These are phyloP conservation scores for Craspedostauros australis DNA, from an alignment of 108 stramenopile species.

Conservation along the genomic window DNA sequence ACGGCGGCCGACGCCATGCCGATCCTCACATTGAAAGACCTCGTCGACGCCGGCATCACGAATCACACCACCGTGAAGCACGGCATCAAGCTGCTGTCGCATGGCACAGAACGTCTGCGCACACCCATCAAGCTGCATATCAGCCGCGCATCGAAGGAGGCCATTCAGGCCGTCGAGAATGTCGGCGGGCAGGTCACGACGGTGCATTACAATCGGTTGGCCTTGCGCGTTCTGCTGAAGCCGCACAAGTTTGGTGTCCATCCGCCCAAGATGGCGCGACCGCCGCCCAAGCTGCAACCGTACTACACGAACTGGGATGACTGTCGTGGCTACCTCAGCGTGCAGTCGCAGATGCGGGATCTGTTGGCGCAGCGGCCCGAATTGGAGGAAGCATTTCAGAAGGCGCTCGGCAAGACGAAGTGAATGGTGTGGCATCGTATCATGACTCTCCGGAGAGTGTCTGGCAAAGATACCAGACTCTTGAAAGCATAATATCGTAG, in stretches of 20 bases:
- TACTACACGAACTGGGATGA: conserved; percentile 90
- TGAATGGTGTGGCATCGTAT: no score
- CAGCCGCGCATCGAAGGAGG: conserved; percentile 73
- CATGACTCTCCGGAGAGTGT: no score
- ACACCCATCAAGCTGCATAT: conserved; percentile 87
- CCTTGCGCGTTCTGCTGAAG: conserved; percentile 86
- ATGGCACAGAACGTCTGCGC: conserved; percentile 56
- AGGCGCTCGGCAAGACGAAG: no score
- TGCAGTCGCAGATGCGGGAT: conserved; percentile 79
- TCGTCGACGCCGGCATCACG: conserved; percentile 78
- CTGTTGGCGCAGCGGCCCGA: conserved; percentile 54
- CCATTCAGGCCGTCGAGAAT: conserved; percentile 88
- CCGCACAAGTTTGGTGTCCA: conserved; percentile 84
- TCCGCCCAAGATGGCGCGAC: conserved; percentile 86
- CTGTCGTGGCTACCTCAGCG: conserved; percentile 89
- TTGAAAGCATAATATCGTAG: no score
- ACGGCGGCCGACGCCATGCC: conserved; percentile 17
- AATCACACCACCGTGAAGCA: conserved; percentile 67
- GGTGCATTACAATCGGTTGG: conserved; percentile 91
- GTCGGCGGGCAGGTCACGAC: conserved; percentile 95
- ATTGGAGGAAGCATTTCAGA: conserved; percentile 29
- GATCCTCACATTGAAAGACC: conserved; percentile 86
- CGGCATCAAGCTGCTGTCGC: conserved; percentile 84
- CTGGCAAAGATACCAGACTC: no score
- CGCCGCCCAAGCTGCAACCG: conserved; percentile 89